Conservation (phyloP, 2,329 filamentous ascomycete genomes). For the Simplicillium aogashimaense region DNA sequence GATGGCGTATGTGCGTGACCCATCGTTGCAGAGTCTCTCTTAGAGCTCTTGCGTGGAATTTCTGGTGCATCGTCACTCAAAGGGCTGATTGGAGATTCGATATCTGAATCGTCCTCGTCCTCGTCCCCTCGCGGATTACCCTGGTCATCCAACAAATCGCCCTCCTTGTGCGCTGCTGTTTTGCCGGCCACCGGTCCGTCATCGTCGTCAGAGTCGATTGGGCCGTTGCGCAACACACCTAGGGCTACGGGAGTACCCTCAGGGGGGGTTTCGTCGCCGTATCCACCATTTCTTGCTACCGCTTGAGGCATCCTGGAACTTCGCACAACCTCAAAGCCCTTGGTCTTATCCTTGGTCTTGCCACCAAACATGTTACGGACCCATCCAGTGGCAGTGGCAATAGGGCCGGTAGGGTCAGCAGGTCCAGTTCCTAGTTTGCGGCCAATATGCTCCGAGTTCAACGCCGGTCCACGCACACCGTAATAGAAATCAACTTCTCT, state of each 20-base stretch:
- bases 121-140: slow-evolving; percentile 36
- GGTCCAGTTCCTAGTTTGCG: slow-evolving; percentile 87
- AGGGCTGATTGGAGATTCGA: slow-evolving; percentile 28
- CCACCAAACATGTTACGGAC: slow-evolving; percentile 69
- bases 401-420: slow-evolving; percentile 84
- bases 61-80: slow-evolving; percentile 33
- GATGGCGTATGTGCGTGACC: slow-evolving; percentile 22
- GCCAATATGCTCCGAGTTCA: slow-evolving; percentile 72
- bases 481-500: slow-evolving; percentile 98
- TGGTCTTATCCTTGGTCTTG: slow-evolving; percentile 88
- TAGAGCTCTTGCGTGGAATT: slow-evolving; percentile 66
- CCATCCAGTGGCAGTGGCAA: slow-evolving; percentile 85
- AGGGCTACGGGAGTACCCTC: slow-evolving; percentile 57
- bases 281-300: slow-evolving; percentile 40
- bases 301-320: slow-evolving; percentile 78
- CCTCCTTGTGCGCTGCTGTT: slow-evolving; percentile 4
- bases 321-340: slow-evolving; percentile 93
- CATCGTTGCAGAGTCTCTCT: slow-evolving; percentile 40
- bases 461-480: slow-evolving; percentile 75
- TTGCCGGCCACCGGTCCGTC: slow-evolving; percentile 20
- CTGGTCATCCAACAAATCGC: slow-evolving; percentile 19
- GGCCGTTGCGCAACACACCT: slow-evolving; percentile 47
- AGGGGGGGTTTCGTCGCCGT: slow-evolving; percentile 56
- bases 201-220: slow-evolving; percentile 56
- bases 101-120: slow-evolving; percentile 30